Evolutionary conservation across 2,329 filamentous ascomycete species (phyloP).

Genomic region (Scedosporium boydii): DNA sequence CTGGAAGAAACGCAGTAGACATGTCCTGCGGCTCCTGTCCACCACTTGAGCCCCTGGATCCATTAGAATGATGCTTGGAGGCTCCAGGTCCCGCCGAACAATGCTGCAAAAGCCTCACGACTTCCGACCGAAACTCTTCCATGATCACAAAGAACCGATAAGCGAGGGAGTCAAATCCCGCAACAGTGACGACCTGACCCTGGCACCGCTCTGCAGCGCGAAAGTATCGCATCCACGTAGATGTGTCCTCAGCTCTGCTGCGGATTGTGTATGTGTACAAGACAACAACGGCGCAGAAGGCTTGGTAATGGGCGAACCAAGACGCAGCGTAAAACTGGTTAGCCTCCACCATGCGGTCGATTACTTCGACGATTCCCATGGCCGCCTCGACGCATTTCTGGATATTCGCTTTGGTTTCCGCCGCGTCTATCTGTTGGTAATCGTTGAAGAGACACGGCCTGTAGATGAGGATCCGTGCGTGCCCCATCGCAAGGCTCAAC

Average conservation of each 20-base stretch:
- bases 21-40: too few relatives aligned
- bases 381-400: constrained; percentile 27
- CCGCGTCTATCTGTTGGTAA: constrained; percentile 17
- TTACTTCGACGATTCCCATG: constrained; percentile 24
- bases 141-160: constrained; percentile 32
- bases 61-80: too few relatives aligned
- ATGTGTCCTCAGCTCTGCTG: constrained; percentile 16
- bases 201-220: constrained; percentile 29
- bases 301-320: constrained; percentile 31
- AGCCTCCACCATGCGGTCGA: constrained; percentile 17
- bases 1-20: too few relatives aligned
- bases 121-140: constrained; percentile 22
- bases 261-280: constrained; percentile 35
- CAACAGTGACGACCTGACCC: constrained; percentile 25
- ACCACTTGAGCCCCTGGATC: too few relatives aligned
- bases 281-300: constrained; percentile 33
- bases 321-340: neutral
- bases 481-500: constrained; percentile 31
- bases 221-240: constrained; percentile 21
- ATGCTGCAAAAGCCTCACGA: constrained; percentile 10
- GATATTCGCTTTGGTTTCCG: constrained; percentile 12
- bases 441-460: constrained; percentile 27
- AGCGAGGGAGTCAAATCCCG: constrained; percentile 26
- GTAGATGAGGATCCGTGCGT: constrained; percentile 29
- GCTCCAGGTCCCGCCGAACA: neutral